Evolutionary conservation across 495 filamentous ascomycete species (phyloP), one percentile per base, ranked within the genome.

Genomic region (Patellaria atrata): DNA sequence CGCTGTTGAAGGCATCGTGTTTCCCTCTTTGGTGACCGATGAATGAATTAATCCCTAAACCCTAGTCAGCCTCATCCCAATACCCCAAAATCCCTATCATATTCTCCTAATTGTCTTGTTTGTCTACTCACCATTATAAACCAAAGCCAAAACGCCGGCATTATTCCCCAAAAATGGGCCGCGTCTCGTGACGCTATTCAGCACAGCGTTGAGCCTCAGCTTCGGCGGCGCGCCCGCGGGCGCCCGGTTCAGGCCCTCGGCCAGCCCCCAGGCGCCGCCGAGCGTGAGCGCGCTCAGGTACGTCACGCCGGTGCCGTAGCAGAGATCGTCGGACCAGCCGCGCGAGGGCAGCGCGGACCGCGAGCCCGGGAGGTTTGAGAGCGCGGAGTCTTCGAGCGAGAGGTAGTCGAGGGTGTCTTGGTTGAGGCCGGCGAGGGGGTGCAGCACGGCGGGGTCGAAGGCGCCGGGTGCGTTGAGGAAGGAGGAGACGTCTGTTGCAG

Each of bases 151-250:
- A 17, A 94, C 85, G 34, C 84, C 89, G 1, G 91, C 89, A 5
- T 75, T 82, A 63, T 97, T 97, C 11, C 91, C 89, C 43, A 96
- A 57, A 63, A 94, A 97, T n/a, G 89, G 89, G 5, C 89, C 89
- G 58, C 89, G 63, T 47, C 89, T 61, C 28, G 89, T 97, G 27
- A 97, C 67, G 23, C 82, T 78, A 58, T 97, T 97, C 41, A 97
- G 70, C 17, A 91, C 84, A 34, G 78, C 77, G 64, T 97, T 97
- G 14, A 97, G 62, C 37, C 81, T 75, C 47, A 97, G 67, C 67
- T 89, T 85, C 0, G 91, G 87, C 15, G 83, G 76, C 44, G 87
- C 79, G 6, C 65, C 71, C 1, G 63, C 57, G 0, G 73, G 71
- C 37, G 75, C 79, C 56, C 76, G 76, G 45, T 70, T 70, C 35